Percentiles rank a stretch among this genome's conserved stretches.
phyloP scores from a whole-genome alignment of 805 yeast genomes.

The Lachancea dasiensis region DNA sequence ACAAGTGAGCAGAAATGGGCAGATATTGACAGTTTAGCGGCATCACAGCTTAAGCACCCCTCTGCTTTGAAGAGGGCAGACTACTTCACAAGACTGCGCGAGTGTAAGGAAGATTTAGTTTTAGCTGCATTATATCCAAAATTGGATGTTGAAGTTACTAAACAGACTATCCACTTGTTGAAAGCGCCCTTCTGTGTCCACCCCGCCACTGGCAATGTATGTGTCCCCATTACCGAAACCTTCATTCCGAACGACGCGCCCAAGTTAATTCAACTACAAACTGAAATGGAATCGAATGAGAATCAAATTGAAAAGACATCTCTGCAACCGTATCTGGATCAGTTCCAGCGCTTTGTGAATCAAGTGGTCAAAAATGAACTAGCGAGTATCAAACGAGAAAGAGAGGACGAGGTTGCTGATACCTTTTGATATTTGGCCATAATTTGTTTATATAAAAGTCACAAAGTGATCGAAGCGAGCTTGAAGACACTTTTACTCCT shows the following conservation, averaged over 20 bases:
- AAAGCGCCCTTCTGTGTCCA: constrained; percentile 97
- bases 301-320: constrained; percentile 49
- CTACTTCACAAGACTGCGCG: constrained; percentile 39
- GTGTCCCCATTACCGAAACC: constrained; percentile 61
- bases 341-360: constrained; percentile 58
- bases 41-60: constrained; percentile 21
- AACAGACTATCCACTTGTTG: constrained; percentile 81
- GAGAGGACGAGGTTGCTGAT: constrained; percentile 27
- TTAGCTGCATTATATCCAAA: constrained; percentile 82
- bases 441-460: not conserved
- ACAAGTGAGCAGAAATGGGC: constrained; percentile 69
- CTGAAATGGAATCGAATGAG: constrained; percentile 53
- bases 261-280: constrained; percentile 55
- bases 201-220: constrained; percentile 91
- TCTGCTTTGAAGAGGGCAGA: constrained; percentile 28
- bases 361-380: constrained; percentile 50
- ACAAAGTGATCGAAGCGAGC: no score
- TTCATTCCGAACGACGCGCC: constrained; percentile 84
- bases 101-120: constrained; percentile 81
- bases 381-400: constrained; percentile 35
- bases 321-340: constrained; percentile 62
- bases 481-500: not conserved
- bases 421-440: no score
- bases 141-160: constrained; percentile 87
- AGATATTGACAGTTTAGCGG: constrained; percentile 54